These are phyloP conservation scores for Tricholomella constricta DNA, from an alignment of 768 basidiomycete genomes.

Conservation along the genomic window DNA sequence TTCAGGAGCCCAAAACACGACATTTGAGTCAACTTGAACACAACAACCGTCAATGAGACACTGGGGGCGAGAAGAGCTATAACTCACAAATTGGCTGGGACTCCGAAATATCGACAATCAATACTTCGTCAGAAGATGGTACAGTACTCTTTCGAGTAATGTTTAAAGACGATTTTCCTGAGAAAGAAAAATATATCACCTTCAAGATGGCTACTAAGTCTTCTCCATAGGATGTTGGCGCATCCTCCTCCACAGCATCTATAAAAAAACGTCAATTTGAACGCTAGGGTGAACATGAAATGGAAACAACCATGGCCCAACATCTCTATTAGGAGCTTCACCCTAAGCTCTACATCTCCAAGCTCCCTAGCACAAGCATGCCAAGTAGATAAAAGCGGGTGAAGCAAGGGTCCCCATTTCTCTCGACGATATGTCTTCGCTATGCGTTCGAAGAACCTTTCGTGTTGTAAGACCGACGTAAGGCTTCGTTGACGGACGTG, in stretches of 20 bases:
- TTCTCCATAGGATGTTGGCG: constrained; percentile 56
- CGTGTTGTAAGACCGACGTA: not conserved
- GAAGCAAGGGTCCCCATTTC: constrained; percentile 74
- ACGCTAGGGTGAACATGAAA: not conserved
- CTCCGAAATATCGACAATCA: constrained; percentile 66
- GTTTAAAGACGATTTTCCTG: not conserved
- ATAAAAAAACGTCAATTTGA: not conserved
- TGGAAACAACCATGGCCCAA: constrained; percentile 64
- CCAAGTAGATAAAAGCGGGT: constrained; percentile 76
- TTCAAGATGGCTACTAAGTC: constrained; percentile 74
- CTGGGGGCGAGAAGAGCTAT: not conserved
- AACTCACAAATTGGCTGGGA: constrained; percentile 63
- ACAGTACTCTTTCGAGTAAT: constrained; percentile 59
- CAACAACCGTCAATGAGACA: constrained; percentile 10
- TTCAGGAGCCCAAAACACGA: constrained; percentile 72
- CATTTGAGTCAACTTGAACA: constrained; percentile 57
- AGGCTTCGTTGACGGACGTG: not conserved
- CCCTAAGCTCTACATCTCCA: constrained; percentile 74
- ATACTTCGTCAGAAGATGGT: constrained; percentile 57
- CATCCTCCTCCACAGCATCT: constrained; percentile 46
- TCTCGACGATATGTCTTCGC: constrained; percentile 87
- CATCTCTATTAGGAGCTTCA: constrained; percentile 82
- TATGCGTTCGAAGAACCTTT: constrained; percentile 91
- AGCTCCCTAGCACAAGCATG: constrained; percentile 80
- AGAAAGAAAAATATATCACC: constrained; percentile 39